A percentile compares a stretch with the other conserved stretches of the same genome.
phyloP scores from a whole-genome alignment of 2,329 filamentous ascomycete genomes.

The Aspergillus versicolor region DNA sequence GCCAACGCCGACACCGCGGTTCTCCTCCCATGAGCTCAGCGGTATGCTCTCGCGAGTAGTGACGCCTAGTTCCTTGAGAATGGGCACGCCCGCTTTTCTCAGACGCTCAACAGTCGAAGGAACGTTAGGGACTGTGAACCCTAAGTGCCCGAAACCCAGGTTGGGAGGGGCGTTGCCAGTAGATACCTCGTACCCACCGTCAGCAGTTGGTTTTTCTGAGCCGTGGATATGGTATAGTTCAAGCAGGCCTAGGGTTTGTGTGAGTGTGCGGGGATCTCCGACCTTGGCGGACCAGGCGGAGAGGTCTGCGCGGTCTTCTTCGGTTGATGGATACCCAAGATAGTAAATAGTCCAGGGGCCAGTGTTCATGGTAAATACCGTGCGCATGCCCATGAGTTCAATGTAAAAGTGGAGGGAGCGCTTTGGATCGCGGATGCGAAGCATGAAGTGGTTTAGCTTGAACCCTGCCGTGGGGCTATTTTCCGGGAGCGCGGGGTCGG shows the following conservation, averaged over 20 bases:
- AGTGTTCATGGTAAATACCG: conserved; percentile 40
- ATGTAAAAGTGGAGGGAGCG: conserved; percentile 39
- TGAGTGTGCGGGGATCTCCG: conserved; percentile 25
- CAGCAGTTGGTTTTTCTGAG: conserved; percentile 25
- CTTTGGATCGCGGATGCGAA: conserved; percentile 36
- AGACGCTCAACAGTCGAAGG: conserved; percentile 29
- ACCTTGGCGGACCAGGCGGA: conserved; percentile 29
- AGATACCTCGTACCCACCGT: conserved; percentile 18
- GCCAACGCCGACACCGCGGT: conserved; percentile 31
- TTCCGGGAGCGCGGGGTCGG: conserved; percentile 27
- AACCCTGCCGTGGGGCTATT: conserved; percentile 30
- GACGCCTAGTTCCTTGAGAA: conserved; percentile 37
- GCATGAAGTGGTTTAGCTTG: conserved; percentile 40
- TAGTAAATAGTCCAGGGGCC: conserved; percentile 44
- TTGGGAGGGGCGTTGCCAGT: conserved; percentile 36
- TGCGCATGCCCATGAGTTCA: conserved; percentile 40
- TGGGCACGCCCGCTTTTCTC: conserved; percentile 26
- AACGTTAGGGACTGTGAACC: conserved; percentile 41
- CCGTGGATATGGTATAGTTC: conserved; percentile 41
- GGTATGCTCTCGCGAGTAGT: conserved; percentile 29
- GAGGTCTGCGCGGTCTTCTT: conserved; percentile 27
- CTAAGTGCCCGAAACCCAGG: conserved; percentile 40
- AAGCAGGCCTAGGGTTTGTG: conserved; percentile 34
- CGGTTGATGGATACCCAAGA: conserved; percentile 36
- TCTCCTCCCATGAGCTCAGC: conserved; percentile 35